Percentiles rank a stretch among this genome's conserved stretches.
Evolutionary conservation across 768 basidiomycete species (phyloP).

Genomic region (Symmetrospora coprosmae): DNA sequence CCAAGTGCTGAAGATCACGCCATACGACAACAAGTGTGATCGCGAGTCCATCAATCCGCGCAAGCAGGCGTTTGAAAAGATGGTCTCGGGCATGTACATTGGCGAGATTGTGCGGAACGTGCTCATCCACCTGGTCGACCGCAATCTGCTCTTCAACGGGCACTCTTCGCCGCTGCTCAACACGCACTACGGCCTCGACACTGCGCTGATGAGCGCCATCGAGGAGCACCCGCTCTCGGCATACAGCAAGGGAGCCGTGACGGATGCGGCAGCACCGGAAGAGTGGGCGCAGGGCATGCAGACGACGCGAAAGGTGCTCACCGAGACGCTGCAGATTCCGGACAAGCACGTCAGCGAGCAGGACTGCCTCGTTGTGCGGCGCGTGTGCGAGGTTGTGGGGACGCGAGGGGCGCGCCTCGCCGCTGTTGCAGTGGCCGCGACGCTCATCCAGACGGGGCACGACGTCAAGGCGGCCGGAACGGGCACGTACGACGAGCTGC

Average conservation of each 20-base stretch:
- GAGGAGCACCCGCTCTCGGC: slow-evolving; percentile 27
- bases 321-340: slow-evolving; percentile 49
- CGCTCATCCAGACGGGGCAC: slow-evolving; percentile 65
- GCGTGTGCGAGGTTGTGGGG: slow-evolving; percentile 64
- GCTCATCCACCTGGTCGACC: slow-evolving; percentile 52
- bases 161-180: slow-evolving; percentile 59
- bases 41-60: slow-evolving; percentile 82
- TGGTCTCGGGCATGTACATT: slow-evolving; percentile 97
- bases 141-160: slow-evolving; percentile 56
- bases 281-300: slow-evolving; percentile 15
- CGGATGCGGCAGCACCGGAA: slow-evolving; percentile 9
- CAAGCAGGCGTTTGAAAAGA: slow-evolving; percentile 87
- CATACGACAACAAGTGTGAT: slow-evolving; percentile 82
- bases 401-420: slow-evolving; percentile 69
- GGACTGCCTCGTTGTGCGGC: slow-evolving; percentile 57
- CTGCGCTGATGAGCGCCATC: slow-evolving; percentile 44
- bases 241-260: slow-evolving; percentile 11
- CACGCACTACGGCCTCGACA: slow-evolving; percentile 85
- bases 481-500: slow-evolving; percentile 44
- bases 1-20: slow-evolving; percentile 65
- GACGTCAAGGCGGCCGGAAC: slow-evolving; percentile 32
- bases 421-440: slow-evolving; percentile 71
- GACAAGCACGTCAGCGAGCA: slow-evolving; percentile 44
- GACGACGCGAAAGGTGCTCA: slow-evolving; percentile 44
- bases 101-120: slow-evolving; percentile 84